Evolutionary conservation across 129 eudicot genomes (phyloP).

Genomic region (Helichrysum umbraculigerum): DNA sequence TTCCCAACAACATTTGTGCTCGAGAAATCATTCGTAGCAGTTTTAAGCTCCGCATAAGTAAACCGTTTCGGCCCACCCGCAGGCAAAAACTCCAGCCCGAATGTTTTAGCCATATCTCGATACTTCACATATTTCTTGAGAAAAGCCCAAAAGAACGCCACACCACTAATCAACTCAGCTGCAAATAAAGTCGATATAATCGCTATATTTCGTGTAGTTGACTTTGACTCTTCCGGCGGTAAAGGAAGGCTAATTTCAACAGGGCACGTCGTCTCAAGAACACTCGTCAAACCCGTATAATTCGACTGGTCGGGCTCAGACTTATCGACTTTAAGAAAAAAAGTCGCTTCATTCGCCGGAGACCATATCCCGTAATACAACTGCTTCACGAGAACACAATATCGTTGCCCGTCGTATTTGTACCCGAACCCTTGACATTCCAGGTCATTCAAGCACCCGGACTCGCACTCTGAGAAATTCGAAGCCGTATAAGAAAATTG

Average conservation of each 20-base stretch:
- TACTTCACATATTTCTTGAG: constrained; percentile 78
- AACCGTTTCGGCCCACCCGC: constrained; percentile 86
- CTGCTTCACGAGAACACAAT: constrained; percentile 50
- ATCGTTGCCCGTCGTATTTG: constrained; percentile 57
- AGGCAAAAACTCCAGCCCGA: constrained; percentile 80
- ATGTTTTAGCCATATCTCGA: constrained; percentile 89
- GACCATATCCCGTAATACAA: constrained; percentile 71
- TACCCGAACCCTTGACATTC: constrained; percentile 66
- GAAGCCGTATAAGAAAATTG: background rate
- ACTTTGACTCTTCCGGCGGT: constrained; percentile 64
- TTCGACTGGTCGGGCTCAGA: constrained; percentile 47
- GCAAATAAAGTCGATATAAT: constrained; percentile 67
- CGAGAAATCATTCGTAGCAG: constrained; percentile 69
- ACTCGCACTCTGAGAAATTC: constrained; percentile 49
- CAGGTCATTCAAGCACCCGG: constrained; percentile 38
- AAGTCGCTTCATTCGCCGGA: constrained; percentile 52
- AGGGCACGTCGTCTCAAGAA: constrained; percentile 71
- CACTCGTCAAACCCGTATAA: constrained; percentile 59
- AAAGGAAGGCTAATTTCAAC: constrained; percentile 62
- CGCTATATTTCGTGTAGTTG: constrained; percentile 67
- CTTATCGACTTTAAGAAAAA: constrained; percentile 60
- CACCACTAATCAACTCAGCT: constrained; percentile 80
- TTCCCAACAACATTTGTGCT: constrained; percentile 53
- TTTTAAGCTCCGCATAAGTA: constrained; percentile 66
- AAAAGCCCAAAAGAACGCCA: constrained; percentile 83